Base-by-base conservation (phyloP, 805 yeast genomes). In the Starmerella apis region DNA sequence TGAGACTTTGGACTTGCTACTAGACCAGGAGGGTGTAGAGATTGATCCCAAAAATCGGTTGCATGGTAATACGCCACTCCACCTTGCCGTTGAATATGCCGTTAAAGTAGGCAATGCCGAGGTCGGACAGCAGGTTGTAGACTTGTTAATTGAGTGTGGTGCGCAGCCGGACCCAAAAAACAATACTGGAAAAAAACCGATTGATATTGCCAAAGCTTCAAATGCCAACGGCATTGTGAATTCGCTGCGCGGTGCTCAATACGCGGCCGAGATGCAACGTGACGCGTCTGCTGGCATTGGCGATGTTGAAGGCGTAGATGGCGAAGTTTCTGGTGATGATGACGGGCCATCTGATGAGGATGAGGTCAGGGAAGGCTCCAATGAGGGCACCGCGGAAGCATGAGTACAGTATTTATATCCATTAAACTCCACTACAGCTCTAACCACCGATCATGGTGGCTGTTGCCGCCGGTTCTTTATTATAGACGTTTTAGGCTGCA, bases 21-120 rank as follows among this genome's bases (percentile, higher is more conserved):
- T 90, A 52, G 96, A 90, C 64, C 80, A 82, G 48, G 94, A 85
- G 53, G 95, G 92, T 2, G 87, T 88, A 18, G 95, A 88, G 57
- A 80, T 88, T 27, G 95, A 92, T 64, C 92, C 95, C 1, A 63
- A 67, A 36, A 83, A 83, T 64, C 73, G 79, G 32, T 51, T 75
- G 25, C 82, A 81, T 47, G 88, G 87, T 33, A 88, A 85, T 56
- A 86, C 96, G 1, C 96, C 98, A 13, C 73, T 92, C 55, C 97
- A 90, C 66, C 68, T 76, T 54, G 94, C 95, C 4, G 95, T 81
- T 11, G 76, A 75, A 53, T 90, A 83, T 64, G 73, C 88, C 13
- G 38, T 35, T 3, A 39, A 47, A 11, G 70, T 71, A 42, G 80
- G 78, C 23, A 95, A 90, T 61, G 85, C 92, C 0, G 96, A 85